Conservation (phyloP, 2,329 filamentous ascomycete species). For the Anthostomella pinea region DNA sequence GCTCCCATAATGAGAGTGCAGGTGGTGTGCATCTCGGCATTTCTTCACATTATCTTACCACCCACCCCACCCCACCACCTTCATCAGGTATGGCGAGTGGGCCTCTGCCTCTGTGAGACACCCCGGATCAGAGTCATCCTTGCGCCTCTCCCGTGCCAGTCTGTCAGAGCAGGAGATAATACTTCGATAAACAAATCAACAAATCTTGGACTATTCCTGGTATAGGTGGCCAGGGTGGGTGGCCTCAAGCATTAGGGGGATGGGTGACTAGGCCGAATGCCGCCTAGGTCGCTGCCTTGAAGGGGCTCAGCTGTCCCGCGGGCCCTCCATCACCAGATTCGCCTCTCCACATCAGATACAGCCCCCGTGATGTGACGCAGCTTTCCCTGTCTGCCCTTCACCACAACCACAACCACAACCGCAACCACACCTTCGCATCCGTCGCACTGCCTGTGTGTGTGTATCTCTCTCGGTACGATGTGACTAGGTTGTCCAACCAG, state of each 20-base stretch:
- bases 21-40: not conserved
- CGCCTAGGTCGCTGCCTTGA: slow-evolving; percentile 17
- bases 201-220: too few species aligned
- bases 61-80: too few species aligned
- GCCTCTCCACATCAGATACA: slow-evolving; percentile 7
- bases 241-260: slow-evolving; percentile 11
- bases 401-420: slow-evolving; percentile 8
- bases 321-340: slow-evolving; percentile 9
- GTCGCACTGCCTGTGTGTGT: too few species aligned
- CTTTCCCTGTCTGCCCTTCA: slow-evolving; percentile 15
- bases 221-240: too few species aligned
- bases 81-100: not conserved
- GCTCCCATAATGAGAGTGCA: not conserved
- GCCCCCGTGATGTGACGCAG: slow-evolving; percentile 28
- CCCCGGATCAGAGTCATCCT: slow-evolving; percentile 1
- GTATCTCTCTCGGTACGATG: slow-evolving; percentile 21
- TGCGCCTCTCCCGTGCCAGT: not conserved
- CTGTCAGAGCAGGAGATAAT: too few species aligned
- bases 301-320: slow-evolving; percentile 23
- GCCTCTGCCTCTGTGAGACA: not conserved
- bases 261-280: slow-evolving; percentile 14
- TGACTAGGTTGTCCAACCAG: slow-evolving; percentile 24
- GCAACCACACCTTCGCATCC: slow-evolving; percentile 1
- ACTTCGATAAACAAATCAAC: too few species aligned
- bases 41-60: too few species aligned